Evolutionary conservation across 768 basidiomycete genomes (phyloP).

Genomic region (Xerocomellus amylosporus): DNA sequence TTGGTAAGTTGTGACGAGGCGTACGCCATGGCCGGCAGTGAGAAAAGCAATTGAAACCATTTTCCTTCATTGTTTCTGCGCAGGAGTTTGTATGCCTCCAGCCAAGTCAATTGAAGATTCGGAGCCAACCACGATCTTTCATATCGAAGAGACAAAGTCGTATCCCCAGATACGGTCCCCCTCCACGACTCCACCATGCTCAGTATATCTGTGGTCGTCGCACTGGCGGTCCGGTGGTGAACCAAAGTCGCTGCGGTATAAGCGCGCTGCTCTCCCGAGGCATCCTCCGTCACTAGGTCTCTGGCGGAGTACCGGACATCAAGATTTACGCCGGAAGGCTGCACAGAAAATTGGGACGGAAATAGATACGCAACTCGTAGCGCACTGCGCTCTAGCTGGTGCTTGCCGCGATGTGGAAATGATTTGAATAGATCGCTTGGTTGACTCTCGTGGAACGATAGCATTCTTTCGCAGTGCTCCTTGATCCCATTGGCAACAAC

Average conservation of each 20-base stretch:
- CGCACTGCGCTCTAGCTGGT: constrained; percentile 18
- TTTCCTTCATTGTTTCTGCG: constrained; percentile 9
- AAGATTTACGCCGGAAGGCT: no score
- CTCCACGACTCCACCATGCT: constrained; percentile 11
- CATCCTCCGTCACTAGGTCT: no score
- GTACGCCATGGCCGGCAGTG: constrained; percentile 34
- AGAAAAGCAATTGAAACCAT: constrained; percentile 29
- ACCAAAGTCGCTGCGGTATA: background rate
- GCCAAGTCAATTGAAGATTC: constrained; percentile 21
- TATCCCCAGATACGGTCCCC: background rate
- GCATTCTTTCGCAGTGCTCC: constrained; percentile 20
- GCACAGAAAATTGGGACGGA: no score
- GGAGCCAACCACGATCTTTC: constrained; percentile 28
- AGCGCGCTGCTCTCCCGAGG: no score
- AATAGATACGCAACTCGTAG: no score
- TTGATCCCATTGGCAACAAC: constrained; percentile 28
- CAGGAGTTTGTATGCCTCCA: constrained; percentile 28
- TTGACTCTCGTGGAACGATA: constrained; percentile 5
- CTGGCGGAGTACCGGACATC: no score
- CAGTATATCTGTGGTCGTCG: background rate
- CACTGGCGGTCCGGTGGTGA: background rate
- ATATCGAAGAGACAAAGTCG: constrained; percentile 21
- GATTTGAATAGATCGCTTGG: background rate
- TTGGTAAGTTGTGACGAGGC: constrained; percentile 3
- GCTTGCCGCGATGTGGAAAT: constrained; percentile 4